These are phyloP conservation scores for Meyerozyma elateridarum DNA, from an alignment of 1,139 yeast species.

Conservation along the genomic window DNA sequence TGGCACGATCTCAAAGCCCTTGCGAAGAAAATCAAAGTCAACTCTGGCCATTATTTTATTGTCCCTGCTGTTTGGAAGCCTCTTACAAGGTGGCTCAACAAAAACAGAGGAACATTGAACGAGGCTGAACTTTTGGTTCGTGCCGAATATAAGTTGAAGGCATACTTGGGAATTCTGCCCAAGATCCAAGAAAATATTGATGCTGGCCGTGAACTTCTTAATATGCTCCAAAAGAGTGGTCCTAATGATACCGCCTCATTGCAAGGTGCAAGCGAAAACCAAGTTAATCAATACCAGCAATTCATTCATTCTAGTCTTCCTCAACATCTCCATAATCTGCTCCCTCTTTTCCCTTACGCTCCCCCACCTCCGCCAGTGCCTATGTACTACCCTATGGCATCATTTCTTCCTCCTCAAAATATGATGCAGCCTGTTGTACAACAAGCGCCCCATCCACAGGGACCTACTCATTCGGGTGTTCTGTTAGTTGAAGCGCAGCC, in stretches of 20 bases:
- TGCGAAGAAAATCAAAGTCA: constrained; percentile 31
- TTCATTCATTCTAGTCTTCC: constrained; percentile 19
- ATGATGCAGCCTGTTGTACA: constrained; percentile 4
- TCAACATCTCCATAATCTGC: constrained; percentile 27
- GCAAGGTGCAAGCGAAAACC: constrained; percentile 1
- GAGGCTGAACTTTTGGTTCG: constrained; percentile 52
- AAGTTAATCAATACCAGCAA: constrained; percentile 5
- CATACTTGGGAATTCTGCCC: constrained; percentile 51
- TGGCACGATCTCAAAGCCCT: constrained; percentile 41
- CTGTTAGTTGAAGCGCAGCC: constrained; percentile 30
- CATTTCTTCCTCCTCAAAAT: constrained; percentile 13
- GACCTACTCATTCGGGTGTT: too few relatives aligned
- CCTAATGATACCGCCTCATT: neutral
- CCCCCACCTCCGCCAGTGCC: constrained; percentile 11
- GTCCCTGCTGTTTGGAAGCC: constrained; percentile 62
- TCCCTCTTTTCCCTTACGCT: constrained; percentile 21
- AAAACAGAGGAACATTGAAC: constrained; percentile 46
- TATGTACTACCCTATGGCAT: constrained; percentile 15
- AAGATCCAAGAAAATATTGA: constrained; percentile 34
- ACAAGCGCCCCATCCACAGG: constrained; percentile 2
- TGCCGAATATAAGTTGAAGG: constrained; percentile 63
- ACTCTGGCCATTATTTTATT: constrained; percentile 50
- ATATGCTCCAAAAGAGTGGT: constrained; percentile 48
- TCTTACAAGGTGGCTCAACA: constrained; percentile 51
- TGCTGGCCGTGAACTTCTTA: constrained; percentile 73